phyloP scores from a whole-genome alignment of 345 rosid genomes.

The Camelina laxa region DNA sequence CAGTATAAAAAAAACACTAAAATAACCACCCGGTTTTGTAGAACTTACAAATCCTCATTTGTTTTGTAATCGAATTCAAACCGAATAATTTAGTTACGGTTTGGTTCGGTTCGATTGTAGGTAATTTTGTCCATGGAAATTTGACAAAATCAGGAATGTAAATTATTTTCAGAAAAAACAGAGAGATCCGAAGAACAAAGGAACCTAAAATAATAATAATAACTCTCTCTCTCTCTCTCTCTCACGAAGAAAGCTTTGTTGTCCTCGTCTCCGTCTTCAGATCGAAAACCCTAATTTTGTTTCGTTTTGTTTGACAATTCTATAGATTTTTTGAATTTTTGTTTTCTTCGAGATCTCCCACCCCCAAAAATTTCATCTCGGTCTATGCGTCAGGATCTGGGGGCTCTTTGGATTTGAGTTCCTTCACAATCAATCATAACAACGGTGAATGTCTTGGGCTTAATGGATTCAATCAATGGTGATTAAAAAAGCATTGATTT shows the following conservation, averaged over 20 bases:
- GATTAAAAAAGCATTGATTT: conserved; percentile 28
- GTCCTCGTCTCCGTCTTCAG: conserved; percentile 19
- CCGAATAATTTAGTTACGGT: no score
- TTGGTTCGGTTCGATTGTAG: no score
- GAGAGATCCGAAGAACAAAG: no score
- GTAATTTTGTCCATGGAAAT: no score
- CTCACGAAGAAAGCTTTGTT: background rate
- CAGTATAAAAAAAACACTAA: no score
- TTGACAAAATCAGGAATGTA: no score
- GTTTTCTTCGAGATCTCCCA: conserved; percentile 20
- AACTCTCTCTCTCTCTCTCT: no score
- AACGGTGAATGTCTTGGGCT: background rate
- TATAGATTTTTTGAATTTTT: conserved; percentile 18
- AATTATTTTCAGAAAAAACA: no score
- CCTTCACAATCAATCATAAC: background rate
- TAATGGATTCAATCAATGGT: conserved; percentile 28
- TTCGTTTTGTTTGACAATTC: conserved; percentile 5
- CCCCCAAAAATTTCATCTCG: background rate
- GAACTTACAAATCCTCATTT: no score
- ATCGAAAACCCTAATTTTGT: conserved; percentile 38
- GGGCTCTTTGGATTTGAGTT: conserved; percentile 9
- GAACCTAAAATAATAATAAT: no score
- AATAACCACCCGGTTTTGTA: no score
- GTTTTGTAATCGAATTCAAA: no score
- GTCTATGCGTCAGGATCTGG: conserved; percentile 39